These are phyloP conservation scores for Polysphondylium violaceum DNA, from an alignment of 78 protist genomes.

Conservation along the genomic window DNA sequence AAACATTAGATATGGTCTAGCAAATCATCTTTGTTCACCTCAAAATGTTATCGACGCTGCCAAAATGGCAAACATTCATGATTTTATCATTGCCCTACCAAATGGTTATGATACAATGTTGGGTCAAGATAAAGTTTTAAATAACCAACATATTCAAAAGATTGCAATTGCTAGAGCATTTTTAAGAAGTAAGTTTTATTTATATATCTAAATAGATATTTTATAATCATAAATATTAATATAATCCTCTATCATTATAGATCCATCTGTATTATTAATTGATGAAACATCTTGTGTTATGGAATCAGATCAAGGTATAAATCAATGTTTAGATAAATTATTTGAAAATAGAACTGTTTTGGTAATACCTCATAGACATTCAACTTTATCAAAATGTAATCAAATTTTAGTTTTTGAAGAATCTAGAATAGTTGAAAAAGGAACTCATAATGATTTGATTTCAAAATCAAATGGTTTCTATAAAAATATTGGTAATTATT, in stretches of 20 bases:
- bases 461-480: slow-evolving; percentile 14
- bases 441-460: slow-evolving; percentile 5
- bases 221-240: not conserved
- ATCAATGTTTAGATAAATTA: slow-evolving; percentile 20
- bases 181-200: slow-evolving; percentile 29
- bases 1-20: slow-evolving; percentile 69
- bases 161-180: slow-evolving; percentile 71
- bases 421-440: slow-evolving; percentile 25
- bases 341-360: slow-evolving; percentile 28
- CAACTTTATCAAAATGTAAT: slow-evolving; percentile 28
- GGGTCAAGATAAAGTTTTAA: slow-evolving; percentile 74
- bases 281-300: slow-evolving; percentile 47
- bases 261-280: slow-evolving; percentile 49
- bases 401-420: slow-evolving; percentile 73
- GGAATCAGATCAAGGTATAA: slow-evolving; percentile 34
- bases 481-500: slow-evolving; percentile 4
- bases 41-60: slow-evolving; percentile 86
- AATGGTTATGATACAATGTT: slow-evolving; percentile 87
- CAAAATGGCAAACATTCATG: slow-evolving; percentile 91
- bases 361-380: slow-evolving; percentile 19
- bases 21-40: slow-evolving; percentile 19
- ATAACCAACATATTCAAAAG: slow-evolving; percentile 23
- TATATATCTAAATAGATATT: not conserved
- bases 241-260: not conserved
- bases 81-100: slow-evolving; percentile 89